Base-by-base conservation (phyloP, 495 filamentous ascomycete genomes). In the Rusavskia elegans region DNA sequence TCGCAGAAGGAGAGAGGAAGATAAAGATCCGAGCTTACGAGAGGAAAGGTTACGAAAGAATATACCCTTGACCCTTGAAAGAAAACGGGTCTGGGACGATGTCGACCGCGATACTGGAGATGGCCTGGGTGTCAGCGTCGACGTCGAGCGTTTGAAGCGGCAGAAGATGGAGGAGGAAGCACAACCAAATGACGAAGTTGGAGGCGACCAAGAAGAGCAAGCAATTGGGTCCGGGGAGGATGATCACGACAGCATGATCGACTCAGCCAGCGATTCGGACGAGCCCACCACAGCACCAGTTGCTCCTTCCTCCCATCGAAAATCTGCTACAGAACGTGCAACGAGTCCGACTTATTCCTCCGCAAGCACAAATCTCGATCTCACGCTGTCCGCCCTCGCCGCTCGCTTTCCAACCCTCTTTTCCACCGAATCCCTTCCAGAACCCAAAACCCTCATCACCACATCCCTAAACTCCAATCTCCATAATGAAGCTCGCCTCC, bases 11-110 rank as follows among this genome's bases (percentile, higher is more conserved):
- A 83, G 78, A 63, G 84, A 92, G 63, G 92, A 98, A 66, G 77
- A 81, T 57, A 84, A 81, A 64, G 77, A 96, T 58, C 89, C 92
- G n/a, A 72, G 75, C 41, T 64, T 95, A 48, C 76, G 78, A 49
- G 77, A 76, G 50, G 76, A 82, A 50, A 75, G 92, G 57, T 70
- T 87, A 46, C 79, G 73, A 55, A 76, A 74, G 57, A 97, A 96
- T 68, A 72, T 89, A 38, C 87, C 92, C 2, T 63, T 79, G 38
- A 95, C 87, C 2, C 76, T 96, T 21, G 92, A 97, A 55, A 77
- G 80, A 45, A 96, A 95, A 73, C 71, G 92, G 62, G 79, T 86
- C 49, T 98, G 89, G 90, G 92, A 97, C 60, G 85, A 93, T 38
- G 78, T 83, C n/a, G 84, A 85, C 52, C 81, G 83, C 44, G 87